A percentile compares a stretch with the other conserved stretches of the same genome.
phyloP scores from a whole-genome alignment of 768 basidiomycete genomes.

The Russula compacta region DNA sequence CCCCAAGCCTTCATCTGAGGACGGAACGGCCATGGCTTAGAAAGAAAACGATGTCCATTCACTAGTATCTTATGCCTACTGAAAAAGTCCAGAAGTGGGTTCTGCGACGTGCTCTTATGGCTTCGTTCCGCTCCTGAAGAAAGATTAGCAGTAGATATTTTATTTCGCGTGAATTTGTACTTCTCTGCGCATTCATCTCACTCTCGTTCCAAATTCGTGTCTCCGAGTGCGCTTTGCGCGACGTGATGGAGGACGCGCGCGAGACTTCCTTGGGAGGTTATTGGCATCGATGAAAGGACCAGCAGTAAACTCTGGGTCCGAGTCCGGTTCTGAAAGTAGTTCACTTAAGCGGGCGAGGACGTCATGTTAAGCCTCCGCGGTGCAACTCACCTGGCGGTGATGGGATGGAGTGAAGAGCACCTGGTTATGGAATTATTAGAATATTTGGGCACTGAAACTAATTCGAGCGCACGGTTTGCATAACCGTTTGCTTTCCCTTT shows the following conservation, averaged over 20 bases:
- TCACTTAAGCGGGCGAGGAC: background rate
- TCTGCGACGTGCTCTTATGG: slow-evolving; percentile 14
- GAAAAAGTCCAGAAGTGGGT: slow-evolving; percentile 24
- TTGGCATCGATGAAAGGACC: slow-evolving; percentile 30
- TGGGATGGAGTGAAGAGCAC: slow-evolving; percentile 24
- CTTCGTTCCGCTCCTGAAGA: slow-evolving; percentile 1
- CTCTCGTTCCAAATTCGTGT: background rate
- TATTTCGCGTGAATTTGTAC: slow-evolving; percentile 18
- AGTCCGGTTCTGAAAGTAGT: slow-evolving; percentile 31
- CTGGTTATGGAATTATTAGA: background rate
- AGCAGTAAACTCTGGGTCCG: slow-evolving; percentile 43
- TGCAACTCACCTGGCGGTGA: slow-evolving; percentile 29
- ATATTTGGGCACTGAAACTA: background rate
- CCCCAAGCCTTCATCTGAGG: slow-evolving; percentile 18
- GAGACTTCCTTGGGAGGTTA: slow-evolving; percentile 25
- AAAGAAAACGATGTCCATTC: background rate
- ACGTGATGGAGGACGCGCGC: background rate
- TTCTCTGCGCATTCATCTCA: slow-evolving; percentile 18
- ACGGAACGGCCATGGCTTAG: background rate
- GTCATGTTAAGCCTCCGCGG: background rate
- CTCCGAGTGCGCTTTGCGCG: slow-evolving; percentile 5
- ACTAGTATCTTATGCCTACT: slow-evolving; percentile 17
- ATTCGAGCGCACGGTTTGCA: slow-evolving; percentile 1
- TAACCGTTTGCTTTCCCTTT: slow-evolving; percentile 3
- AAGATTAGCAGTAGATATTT: background rate